Evolutionary conservation across 331 rosid species (phyloP).

Genomic region (Prunus yedoensis): DNA sequence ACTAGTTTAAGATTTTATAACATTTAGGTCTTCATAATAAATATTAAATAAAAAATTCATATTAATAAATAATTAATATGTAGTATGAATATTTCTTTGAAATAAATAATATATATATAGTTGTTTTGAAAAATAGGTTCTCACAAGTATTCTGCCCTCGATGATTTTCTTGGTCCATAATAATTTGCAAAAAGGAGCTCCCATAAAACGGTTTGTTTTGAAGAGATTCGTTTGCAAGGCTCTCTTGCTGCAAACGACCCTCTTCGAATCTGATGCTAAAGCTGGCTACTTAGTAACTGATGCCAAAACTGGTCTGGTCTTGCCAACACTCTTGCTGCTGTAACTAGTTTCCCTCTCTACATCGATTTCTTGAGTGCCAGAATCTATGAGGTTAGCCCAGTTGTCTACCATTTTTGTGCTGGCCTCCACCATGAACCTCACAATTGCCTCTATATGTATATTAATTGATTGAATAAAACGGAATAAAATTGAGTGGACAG

Average conservation of each 20-base stretch:
- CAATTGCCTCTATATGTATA: conserved; percentile 46
- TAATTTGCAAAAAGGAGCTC: conserved; percentile 59
- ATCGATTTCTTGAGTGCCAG: conserved; percentile 54
- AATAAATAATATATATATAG: too few species aligned
- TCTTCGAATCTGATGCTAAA: too few species aligned
- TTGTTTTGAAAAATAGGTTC: conserved; percentile 33
- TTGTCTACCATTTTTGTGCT: conserved; percentile 52
- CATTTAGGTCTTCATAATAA: too few species aligned
- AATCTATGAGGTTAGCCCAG: conserved; percentile 47
- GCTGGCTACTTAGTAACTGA: conserved; percentile 20
- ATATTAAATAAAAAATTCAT: too few species aligned
- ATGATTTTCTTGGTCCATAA: conserved; percentile 42
- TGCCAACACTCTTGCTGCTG: conserved; percentile 49
- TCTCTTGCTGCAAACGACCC: too few species aligned
- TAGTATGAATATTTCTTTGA: too few species aligned
- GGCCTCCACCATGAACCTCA: conserved; percentile 55
- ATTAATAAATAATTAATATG: too few species aligned
- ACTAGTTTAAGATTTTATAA: too few species aligned
- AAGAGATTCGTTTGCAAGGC: conserved; percentile 48
- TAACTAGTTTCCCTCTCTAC: conserved; percentile 50
- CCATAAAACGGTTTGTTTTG: conserved; percentile 50
- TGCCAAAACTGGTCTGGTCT: conserved; percentile 69
- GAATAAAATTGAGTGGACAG: too few species aligned
- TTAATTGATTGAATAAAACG: too few species aligned
- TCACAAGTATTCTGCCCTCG: conserved; percentile 58